Evolutionary conservation across 148 eudicot species (phyloP), one percentile per base, ranked within the genome.

Genomic region (Rhododendron vialii): DNA sequence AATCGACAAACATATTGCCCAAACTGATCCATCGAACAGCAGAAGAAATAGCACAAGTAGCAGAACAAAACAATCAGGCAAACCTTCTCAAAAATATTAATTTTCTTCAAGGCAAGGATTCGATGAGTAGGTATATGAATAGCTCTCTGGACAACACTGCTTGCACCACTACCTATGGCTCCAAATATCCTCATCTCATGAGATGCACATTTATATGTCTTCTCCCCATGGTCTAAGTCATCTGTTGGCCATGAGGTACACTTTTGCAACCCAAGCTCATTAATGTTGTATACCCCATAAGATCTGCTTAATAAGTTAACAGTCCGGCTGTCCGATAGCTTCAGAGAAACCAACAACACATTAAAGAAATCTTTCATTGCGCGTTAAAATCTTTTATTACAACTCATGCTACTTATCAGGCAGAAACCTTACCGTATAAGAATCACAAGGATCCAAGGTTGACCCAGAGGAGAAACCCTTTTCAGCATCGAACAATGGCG

Each of bases 121-220:
- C 96, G 89, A 90, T 96, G 98, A 84, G 87, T 89, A 3, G 99
- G 99, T 73, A 95, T 93, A 86, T 95, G 99, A 86, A 96, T 90
- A 80, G 99, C 99, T 91, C 98, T 90, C 89, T 96, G 98, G 86
- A 95, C 99, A 88, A 96, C 92, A 91, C 99, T 96, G 91, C 99
- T 96, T 51, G 99, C 99, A 79, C 98, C 99, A 89, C 96, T 92
- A 84, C 99, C 99, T 26, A 96, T 96, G 67, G 98, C 92, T 84
- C 98, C 99, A 93, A 93, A 96, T 69, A 96, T 69, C 89, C 98
- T 91, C 98, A 94, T 96, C 92, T 96, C 99, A 90, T 89, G 92
- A 33, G 99, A 96, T 50, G 98, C 96, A 89, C 96, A 94, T 20
- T 87, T 91, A 74, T 92, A 96, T 5, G 96, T 95, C 91, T 89